A percentile compares a stretch with the other conserved stretches of the same genome.
These are phyloP conservation scores for Glycine tomentella DNA, from an alignment of 306 rosid genomes.

Conservation along the genomic window DNA sequence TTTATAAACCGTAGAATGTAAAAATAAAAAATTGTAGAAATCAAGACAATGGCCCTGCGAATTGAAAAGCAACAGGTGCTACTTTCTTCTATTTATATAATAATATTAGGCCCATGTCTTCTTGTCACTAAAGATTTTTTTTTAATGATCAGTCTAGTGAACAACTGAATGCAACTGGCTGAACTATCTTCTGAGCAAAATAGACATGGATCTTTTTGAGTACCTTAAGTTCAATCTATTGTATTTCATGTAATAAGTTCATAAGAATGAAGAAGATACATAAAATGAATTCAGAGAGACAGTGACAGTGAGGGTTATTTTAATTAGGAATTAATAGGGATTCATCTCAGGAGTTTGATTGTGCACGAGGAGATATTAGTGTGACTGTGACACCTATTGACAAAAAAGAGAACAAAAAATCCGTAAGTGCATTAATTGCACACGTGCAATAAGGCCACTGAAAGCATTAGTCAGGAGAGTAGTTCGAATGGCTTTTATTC, in stretches of 20 bases:
- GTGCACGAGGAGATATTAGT: neutral
- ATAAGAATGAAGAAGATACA: neutral
- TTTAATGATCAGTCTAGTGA: conserved; percentile 5
- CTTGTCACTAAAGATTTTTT: conserved; percentile 18
- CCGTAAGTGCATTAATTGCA: too few species aligned
- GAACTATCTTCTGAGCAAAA: conserved; percentile 16
- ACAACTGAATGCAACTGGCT: conserved; percentile 11
- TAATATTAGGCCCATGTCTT: conserved; percentile 1
- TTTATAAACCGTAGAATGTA: too few species aligned
- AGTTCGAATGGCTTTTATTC: too few species aligned
- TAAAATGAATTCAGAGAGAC: neutral
- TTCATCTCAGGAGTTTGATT: neutral
- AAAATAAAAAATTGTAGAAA: neutral
- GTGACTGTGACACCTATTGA: neutral
- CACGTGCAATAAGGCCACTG: too few species aligned
- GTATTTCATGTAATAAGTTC: conserved; percentile 10
- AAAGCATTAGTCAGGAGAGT: too few species aligned
- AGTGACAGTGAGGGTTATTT: neutral
- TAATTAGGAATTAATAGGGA: neutral
- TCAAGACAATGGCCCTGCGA: conserved; percentile 90
- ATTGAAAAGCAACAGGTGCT: conserved; percentile 93
- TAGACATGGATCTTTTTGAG: neutral
- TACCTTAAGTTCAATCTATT: conserved; percentile 6
- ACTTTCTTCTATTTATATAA: conserved; percentile 37
- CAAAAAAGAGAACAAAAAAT: too few species aligned